Conservation (phyloP, 2,329 filamentous ascomycete species). For the Fusarium secorum region DNA sequence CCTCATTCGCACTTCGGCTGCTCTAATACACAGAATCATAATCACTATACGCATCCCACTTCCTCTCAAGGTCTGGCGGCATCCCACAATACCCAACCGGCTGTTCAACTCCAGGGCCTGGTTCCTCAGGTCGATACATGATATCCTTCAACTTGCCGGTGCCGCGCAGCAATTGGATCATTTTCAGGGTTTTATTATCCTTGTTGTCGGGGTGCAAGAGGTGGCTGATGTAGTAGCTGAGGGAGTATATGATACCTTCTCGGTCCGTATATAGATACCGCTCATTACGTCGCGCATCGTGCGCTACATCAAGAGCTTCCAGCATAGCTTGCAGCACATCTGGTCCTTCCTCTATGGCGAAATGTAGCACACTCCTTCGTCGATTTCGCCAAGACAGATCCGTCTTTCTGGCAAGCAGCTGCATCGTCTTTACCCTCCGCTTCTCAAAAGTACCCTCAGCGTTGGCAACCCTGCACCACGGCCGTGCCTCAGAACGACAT, state of each 20-base stretch:
- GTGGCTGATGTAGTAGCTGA: background rate
- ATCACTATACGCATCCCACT: background rate
- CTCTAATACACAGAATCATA: background rate
- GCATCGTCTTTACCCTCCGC: background rate
- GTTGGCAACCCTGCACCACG: background rate
- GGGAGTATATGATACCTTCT: background rate
- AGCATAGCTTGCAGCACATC: background rate
- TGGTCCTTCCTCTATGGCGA: background rate
- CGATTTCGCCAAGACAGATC: background rate
- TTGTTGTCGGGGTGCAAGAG: background rate
- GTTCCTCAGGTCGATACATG: background rate
- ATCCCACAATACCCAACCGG: background rate
- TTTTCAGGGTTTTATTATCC: background rate
- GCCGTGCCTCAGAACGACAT: background rate
- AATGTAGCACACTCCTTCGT: background rate
- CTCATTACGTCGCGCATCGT: background rate
- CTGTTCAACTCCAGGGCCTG: background rate
- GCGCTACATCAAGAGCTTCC: background rate
- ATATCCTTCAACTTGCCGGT: background rate
- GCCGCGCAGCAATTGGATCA: background rate
- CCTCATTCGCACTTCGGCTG: background rate
- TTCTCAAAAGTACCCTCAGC: background rate
- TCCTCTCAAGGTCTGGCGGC: background rate
- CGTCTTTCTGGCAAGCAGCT: background rate
- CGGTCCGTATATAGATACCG: background rate